Conservation (phyloP, 2,329 filamentous ascomycete species). For the Arthrinium phaeospermum region DNA sequence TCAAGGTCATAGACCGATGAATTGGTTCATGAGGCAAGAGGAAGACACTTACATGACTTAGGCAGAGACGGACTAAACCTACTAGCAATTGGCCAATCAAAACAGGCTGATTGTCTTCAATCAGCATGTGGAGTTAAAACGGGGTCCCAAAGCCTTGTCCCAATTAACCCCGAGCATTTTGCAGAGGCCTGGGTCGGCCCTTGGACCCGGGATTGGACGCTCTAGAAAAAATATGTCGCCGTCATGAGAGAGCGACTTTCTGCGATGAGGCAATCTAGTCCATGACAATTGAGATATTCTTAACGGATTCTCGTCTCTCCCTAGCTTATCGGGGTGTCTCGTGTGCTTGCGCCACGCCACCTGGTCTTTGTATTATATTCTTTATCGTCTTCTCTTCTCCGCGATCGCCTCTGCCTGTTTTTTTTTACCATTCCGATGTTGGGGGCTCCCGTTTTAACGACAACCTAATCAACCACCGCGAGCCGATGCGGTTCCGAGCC, state of each 20-base stretch:
- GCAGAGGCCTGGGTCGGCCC: not conserved
- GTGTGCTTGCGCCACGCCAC: conserved; percentile 4
- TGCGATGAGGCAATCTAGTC: conserved; percentile 16
- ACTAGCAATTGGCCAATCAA: not conserved
- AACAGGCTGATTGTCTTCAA: not conserved
- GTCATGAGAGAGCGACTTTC: conserved; percentile 28
- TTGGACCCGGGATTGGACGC: not conserved
- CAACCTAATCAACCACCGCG: conserved; percentile 13
- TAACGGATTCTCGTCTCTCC: not conserved
- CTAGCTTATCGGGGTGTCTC: not conserved
- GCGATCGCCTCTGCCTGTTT: not conserved
- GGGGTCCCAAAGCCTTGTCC: not conserved
- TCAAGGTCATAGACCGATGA: not conserved
- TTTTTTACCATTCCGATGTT: conserved; percentile 12
- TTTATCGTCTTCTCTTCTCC: not conserved
- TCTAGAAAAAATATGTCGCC: conserved; percentile 32
- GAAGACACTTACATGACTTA: not conserved
- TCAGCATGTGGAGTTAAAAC: not conserved
- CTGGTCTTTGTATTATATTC: conserved; percentile 15
- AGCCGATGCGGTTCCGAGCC: conserved; percentile 15
- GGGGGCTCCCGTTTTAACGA: conserved; percentile 18
- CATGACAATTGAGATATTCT: conserved; percentile 18
- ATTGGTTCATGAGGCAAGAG: not conserved
- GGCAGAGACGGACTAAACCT: not conserved
- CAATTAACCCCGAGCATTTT: conserved; percentile 13